A percentile compares a stretch with the other conserved stretches of the same genome.
Evolutionary conservation across 805 yeast species (phyloP).

Genomic region (Diddensiella santjacobensis): DNA sequence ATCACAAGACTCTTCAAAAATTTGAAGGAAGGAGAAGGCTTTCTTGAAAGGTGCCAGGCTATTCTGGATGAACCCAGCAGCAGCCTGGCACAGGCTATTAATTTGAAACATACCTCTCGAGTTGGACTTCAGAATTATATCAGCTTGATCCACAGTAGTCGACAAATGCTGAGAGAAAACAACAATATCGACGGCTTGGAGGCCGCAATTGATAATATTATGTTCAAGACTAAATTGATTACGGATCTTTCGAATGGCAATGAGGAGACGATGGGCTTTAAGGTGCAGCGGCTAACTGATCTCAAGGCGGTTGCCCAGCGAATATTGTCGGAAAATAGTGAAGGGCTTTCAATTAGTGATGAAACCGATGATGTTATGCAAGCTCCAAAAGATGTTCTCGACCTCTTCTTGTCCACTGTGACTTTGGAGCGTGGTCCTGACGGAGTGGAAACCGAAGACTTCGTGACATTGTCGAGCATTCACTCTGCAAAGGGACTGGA

Average conservation of each 20-base stretch:
- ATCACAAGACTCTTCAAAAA: conserved; percentile 33
- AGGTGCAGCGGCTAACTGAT: not conserved
- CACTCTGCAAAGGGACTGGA: conserved; percentile 94
- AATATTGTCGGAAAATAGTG: not conserved
- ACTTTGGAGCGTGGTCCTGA: conserved; percentile 17
- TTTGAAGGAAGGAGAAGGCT: not conserved
- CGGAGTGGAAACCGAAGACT: conserved; percentile 7
- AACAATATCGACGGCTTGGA: not conserved
- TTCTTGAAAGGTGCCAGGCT: conserved; percentile 10
- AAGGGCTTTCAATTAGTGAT: not conserved
- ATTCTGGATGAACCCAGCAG: not conserved
- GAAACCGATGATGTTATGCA: conserved; percentile 1
- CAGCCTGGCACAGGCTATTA: not conserved
- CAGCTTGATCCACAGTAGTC: conserved; percentile 7
- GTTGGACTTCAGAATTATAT: conserved; percentile 3
- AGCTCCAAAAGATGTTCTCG: conserved; percentile 8
- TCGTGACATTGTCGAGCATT: conserved; percentile 68
- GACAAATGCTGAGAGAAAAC: conserved; percentile 1
- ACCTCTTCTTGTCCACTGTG: conserved; percentile 18
- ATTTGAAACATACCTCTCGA: not conserved
- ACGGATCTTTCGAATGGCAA: conserved; percentile 2
- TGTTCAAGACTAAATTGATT: conserved; percentile 6
- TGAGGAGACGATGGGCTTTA: not conserved
- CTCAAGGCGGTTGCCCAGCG: not conserved
- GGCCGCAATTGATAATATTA: conserved; percentile 9